A percentile compares a stretch with the other conserved stretches of the same genome.
These are phyloP conservation scores for Myochromella boudieri DNA, from an alignment of 768 basidiomycete species.

Conservation along the genomic window DNA sequence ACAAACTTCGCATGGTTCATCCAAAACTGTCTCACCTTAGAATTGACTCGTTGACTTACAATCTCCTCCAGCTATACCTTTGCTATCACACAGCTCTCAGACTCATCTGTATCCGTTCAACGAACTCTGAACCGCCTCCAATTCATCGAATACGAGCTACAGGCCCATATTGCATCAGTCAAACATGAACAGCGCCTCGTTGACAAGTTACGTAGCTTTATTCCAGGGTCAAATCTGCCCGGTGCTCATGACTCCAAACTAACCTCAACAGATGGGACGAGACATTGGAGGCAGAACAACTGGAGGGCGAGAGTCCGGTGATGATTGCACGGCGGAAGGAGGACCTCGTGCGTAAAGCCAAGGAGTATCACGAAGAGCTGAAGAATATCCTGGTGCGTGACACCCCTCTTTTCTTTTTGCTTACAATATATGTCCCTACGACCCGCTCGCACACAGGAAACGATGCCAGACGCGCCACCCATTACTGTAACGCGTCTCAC, in stretches of 20 bases:
- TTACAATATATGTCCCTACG: neutral
- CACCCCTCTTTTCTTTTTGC: neutral
- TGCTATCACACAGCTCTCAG: conserved; percentile 33
- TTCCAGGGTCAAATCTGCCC: no score
- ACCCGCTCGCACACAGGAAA: conserved; percentile 21
- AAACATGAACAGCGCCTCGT: conserved; percentile 37
- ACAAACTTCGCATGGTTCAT: conserved; percentile 10
- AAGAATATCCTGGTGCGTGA: conserved; percentile 30
- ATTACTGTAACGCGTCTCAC: conserved; percentile 38
- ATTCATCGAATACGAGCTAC: conserved; percentile 37
- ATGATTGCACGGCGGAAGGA: conserved; percentile 39
- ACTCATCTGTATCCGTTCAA: conserved; percentile 27
- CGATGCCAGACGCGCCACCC: conserved; percentile 28
- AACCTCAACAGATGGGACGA: conserved; percentile 34
- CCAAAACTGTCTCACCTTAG: no score
- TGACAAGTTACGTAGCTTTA: conserved; percentile 35
- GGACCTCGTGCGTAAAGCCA: conserved; percentile 42
- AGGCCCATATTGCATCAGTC: conserved; percentile 29
- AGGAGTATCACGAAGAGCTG: conserved; percentile 45
- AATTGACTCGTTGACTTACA: neutral
- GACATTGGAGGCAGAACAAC: conserved; percentile 22
- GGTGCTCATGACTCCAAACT: no score
- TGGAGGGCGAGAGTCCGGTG: conserved; percentile 24
- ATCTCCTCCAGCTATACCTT: conserved; percentile 32
- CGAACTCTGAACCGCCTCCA: conserved; percentile 32